These are phyloP conservation scores for Haberlea rhodopensis DNA, from an alignment of 257 asterid species.

Conservation along the genomic window DNA sequence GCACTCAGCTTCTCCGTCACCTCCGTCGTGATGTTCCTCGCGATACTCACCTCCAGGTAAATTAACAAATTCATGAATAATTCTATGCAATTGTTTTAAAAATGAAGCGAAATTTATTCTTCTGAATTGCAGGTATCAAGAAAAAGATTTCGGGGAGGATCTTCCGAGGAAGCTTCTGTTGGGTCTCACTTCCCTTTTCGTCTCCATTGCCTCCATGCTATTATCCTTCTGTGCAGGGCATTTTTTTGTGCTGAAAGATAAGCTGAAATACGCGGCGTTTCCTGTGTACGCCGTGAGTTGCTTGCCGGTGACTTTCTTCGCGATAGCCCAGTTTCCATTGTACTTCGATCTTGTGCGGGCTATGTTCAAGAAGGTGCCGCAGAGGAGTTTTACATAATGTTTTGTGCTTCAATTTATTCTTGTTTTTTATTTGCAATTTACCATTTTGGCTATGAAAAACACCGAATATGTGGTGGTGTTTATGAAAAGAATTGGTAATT, in stretches of 20 bases:
- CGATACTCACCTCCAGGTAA: conserved; percentile 55
- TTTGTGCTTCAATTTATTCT: too few species aligned
- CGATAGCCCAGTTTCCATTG: conserved; percentile 40
- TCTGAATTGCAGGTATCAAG: conserved; percentile 41
- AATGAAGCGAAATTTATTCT: too few species aligned
- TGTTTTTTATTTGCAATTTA: too few species aligned
- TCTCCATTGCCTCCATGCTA: conserved; percentile 46
- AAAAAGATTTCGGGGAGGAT: conserved; percentile 34
- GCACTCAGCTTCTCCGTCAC: conserved; percentile 57
- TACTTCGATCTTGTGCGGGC: conserved; percentile 49
- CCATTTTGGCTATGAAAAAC: too few species aligned
- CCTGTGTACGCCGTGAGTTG: conserved; percentile 41
- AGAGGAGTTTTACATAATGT: conserved; percentile 33
- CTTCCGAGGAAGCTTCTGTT: conserved; percentile 45
- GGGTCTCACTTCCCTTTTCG: conserved; percentile 47
- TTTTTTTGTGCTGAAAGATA: conserved; percentile 36
- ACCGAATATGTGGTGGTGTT: too few species aligned
- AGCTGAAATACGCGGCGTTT: conserved; percentile 27
- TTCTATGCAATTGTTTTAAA: too few species aligned
- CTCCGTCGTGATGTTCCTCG: conserved; percentile 47
- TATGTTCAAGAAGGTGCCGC: conserved; percentile 32
- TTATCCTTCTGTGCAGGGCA: conserved; percentile 60
- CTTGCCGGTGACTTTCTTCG: conserved; percentile 52
- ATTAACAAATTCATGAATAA: too few species aligned
- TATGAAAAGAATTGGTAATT: too few species aligned